A percentile compares a stretch with the other conserved stretches of the same genome.
Conservation (phyloP, 176 grass and related monocot species). For the Lolium perenne region DNA sequence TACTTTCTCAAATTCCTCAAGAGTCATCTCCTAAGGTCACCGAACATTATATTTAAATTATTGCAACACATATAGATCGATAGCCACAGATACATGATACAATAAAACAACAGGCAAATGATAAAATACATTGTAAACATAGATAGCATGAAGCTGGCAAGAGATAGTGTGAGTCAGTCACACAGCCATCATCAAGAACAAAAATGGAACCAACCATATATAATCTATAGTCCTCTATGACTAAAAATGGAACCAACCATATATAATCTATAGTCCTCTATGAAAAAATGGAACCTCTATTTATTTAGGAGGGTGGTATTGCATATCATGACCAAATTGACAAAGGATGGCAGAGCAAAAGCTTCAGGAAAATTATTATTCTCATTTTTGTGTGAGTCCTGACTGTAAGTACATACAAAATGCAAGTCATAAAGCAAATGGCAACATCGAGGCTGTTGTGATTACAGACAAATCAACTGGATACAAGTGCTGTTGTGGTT, state of each 20-base stretch:
- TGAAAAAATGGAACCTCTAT: slow-evolving; percentile 40
- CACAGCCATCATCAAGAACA: neutral
- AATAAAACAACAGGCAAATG: neutral
- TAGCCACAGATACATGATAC: neutral
- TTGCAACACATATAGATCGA: neutral
- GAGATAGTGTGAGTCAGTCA: neutral
- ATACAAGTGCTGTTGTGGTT: neutral
- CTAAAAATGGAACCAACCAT: neutral
- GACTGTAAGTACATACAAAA: neutral
- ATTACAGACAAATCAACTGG: neutral
- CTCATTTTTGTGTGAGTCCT: neutral
- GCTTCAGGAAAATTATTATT: neutral
- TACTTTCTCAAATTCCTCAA: slow-evolving; percentile 97
- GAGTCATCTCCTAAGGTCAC: slow-evolving; percentile 83
- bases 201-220: neutral
- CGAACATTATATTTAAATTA: slow-evolving; percentile 14
- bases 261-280: no score
- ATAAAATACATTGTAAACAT: neutral
- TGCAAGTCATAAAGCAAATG: slow-evolving; percentile 1
- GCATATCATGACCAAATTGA: neutral
- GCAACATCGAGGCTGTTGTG: neutral
- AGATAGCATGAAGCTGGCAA: neutral
- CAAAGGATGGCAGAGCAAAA: neutral
- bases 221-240: no score
- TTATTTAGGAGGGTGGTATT: neutral